phyloP scores from a whole-genome alignment of 257 asterid species.

The Ilex aquifolium region DNA sequence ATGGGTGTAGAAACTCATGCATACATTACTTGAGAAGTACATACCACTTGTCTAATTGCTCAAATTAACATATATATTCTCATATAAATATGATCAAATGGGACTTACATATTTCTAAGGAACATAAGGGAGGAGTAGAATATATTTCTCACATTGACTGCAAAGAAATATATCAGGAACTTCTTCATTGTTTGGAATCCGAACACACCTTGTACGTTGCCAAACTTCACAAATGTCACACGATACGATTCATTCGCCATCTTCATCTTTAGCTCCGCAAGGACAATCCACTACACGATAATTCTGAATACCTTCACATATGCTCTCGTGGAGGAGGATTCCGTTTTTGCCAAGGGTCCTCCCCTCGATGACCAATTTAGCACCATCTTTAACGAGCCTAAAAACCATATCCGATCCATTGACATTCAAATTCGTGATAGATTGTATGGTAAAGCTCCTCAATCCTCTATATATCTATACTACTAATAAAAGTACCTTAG shows the following conservation, averaged over 20 bases:
- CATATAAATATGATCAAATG: too few species aligned
- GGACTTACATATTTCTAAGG: conserved; percentile 18
- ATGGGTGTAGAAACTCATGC: too few species aligned
- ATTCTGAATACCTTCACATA: conserved; percentile 18
- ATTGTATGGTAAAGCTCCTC: conserved; percentile 28
- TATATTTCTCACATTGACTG: conserved; percentile 62
- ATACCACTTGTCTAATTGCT: too few species aligned
- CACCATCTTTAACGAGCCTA: conserved; percentile 39
- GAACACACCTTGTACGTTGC: conserved; percentile 80
- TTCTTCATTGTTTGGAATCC: conserved; percentile 46
- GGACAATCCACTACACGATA: conserved; percentile 47
- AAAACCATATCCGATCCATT: conserved; percentile 54
- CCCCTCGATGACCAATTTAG: conserved; percentile 44
- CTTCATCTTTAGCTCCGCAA: conserved; percentile 74
- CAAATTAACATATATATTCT: too few species aligned
- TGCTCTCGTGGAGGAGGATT: conserved; percentile 9
- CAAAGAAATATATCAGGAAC: conserved; percentile 67
- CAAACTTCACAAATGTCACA: conserved; percentile 86
- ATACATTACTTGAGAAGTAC: too few species aligned
- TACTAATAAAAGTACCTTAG: too few species aligned
- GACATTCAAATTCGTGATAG: conserved; percentile 28
- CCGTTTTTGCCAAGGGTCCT: conserved; percentile 11
- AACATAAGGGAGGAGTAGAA: conserved; percentile 48
- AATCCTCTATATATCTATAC: conserved; percentile 47
- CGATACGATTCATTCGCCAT: conserved; percentile 82